Evolutionary conservation across 2,329 filamentous ascomycete genomes (phyloP), one percentile per base, ranked within the genome.

Genomic region (Sclerotinia borealis): DNA sequence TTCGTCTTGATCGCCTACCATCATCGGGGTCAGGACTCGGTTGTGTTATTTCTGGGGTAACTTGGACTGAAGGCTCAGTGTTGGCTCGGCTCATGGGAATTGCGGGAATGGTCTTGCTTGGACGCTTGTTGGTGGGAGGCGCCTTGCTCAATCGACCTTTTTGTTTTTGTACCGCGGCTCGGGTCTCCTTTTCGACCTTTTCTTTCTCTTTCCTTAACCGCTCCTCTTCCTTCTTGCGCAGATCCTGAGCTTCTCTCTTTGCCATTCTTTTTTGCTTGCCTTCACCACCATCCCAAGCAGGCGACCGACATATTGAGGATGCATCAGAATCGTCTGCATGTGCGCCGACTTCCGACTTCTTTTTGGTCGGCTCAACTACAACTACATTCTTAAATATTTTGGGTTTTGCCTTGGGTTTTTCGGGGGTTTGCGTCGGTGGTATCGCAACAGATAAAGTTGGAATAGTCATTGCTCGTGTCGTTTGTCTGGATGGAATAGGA

Each of bases 281-380:
- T 3, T 79, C 78, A 68, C 83, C 83, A 27, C 82, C 80, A 66
- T 85, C 83, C 85, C 85, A 87, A 62, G 80, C 85, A 1, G 85
- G 85, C 1, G 85, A 87, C 62, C 85, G 82, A 65, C 85, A 87
- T 61, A 86, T 83, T 0, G 72, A 74, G 6, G 73, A 74, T n/a
- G 60, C 61, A 43, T 71, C 71, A 19, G 72, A 72, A 6, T 66
- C 65, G 25, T 65, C 50, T 10, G 67, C 68, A 29, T 66, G 45
- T 11, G 67, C 70, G 22, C 47, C 64, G 7, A 50, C 51, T 29
- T 61, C 64, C 29, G 19, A 27, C 37, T 17, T 36, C 11, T 48
- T 36, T 17, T 45, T 55, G 8, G 8, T 31, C 17, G 60, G 50
- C 43, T 62, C 29, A 22, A 36, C 11, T 8, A 47, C n/a, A 17